Conservation (phyloP, 495 filamentous ascomycete genomes). For the Astrocystis sublimbata region DNA sequence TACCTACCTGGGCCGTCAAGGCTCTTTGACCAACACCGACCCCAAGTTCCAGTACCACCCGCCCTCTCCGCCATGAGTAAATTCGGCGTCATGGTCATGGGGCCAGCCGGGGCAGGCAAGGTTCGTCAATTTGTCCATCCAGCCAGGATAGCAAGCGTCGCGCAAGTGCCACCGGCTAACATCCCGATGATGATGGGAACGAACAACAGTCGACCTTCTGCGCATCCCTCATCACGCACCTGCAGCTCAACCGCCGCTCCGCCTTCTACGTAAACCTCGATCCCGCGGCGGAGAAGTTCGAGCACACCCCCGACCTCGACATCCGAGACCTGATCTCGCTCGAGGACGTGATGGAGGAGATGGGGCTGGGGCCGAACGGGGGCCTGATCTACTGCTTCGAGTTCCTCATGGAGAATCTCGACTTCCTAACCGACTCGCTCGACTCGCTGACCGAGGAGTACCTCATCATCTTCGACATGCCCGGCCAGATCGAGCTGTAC, state of each 20-base stretch:
- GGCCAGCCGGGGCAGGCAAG: constrained; percentile 87
- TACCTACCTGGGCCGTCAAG: background rate
- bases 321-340: constrained; percentile 96
- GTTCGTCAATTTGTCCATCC: constrained; percentile 41
- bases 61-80: constrained; percentile 70
- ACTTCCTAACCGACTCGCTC: constrained; percentile 86
- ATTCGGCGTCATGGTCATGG: constrained; percentile 92
- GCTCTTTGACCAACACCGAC: background rate
- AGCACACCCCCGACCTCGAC: constrained; percentile 89
- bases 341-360: constrained; percentile 98
- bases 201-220: constrained; percentile 80
- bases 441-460: constrained; percentile 91
- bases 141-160: background rate
- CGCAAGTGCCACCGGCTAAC: background rate
- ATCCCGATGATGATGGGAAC: background rate
- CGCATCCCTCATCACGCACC: constrained; percentile 86
- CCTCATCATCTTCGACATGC: constrained; percentile 96
- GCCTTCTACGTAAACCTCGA: constrained; percentile 97
- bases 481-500: constrained; percentile 98
- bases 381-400: constrained; percentile 98
- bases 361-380: constrained; percentile 90
- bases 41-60: background rate
- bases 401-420: constrained; percentile 90
- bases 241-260: constrained; percentile 82
- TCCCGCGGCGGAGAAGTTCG: constrained; percentile 90